A percentile compares a stretch with the other conserved stretches of the same genome.
These are phyloP conservation scores for Solanum phureja DNA, from an alignment of 257 asterid genomes.

Conservation along the genomic window DNA sequence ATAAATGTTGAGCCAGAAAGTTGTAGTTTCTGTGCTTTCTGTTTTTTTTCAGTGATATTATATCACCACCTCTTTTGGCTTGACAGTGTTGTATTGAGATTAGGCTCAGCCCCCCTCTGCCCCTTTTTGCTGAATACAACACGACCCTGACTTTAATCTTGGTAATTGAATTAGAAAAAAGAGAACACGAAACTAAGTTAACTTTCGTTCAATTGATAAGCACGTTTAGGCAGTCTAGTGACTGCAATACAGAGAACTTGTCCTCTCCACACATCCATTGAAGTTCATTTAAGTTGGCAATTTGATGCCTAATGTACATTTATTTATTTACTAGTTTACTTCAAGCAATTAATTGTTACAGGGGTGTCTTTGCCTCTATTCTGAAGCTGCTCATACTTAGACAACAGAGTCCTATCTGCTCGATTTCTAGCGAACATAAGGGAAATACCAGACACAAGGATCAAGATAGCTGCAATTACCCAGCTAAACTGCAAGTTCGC, in stretches of 20 bases:
- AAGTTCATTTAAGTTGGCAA: background rate
- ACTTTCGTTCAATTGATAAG: background rate
- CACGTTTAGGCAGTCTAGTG: background rate
- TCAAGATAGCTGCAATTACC: conserved; percentile 48
- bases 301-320: background rate
- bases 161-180: background rate
- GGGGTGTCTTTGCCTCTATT: conserved; percentile 19
- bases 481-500: conserved; percentile 85
- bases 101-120: background rate
- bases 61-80: background rate
- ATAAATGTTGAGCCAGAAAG: too few relatives aligned
- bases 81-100: background rate
- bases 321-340: conserved; percentile 22
- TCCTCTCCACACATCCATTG: background rate
- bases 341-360: conserved; percentile 14
- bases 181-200: background rate
- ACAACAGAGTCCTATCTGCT: conserved; percentile 13
- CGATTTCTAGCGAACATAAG: conserved; percentile 25
- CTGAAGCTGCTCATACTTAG: conserved; percentile 48
- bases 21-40: background rate
- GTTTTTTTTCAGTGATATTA: background rate
- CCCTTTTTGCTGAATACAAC: background rate
- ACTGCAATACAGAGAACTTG: background rate
- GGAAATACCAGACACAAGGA: conserved; percentile 24
- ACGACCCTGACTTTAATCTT: background rate